Base-by-base conservation (phyloP, 2,329 filamentous ascomycete genomes). In the Laburnicola sp. region DNA sequence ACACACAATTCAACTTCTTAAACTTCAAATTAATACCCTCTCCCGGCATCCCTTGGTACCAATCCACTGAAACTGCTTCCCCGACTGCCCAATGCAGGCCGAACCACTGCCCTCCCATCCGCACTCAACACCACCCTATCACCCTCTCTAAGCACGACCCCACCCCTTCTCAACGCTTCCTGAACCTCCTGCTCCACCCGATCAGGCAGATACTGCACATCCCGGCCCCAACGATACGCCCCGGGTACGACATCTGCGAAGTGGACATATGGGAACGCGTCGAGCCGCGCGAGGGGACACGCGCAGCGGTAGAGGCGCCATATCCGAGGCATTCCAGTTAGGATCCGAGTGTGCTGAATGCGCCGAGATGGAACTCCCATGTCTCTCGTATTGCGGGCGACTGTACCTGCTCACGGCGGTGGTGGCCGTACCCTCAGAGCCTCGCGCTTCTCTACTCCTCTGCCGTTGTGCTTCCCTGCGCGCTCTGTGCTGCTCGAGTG, bases 161-260 rank as follows among this genome's bases (percentile, higher is more conserved):
- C 38, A 6, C 35, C 7, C 9, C 23, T 7, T 6, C 32, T 26
- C 21, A 44, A 9, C 3, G 28, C 37, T 7, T 22, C 40, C 21
- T 40, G 26, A 4, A 36, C 6, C 47, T 40, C 31, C n/a, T 21
- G 23, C 30, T 48, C 37, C 26, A 39, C 44, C 8, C 28, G 7
- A 9, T 41, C 45, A 4, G 36, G 30, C 23, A 40, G 22, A 26
- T 28, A 40, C 22, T 22, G 22, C 37, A 31, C 37, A 7, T 5
- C 1, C 26, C 31, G 3, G 10, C 11, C 5, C 21, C 55, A n/a
- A 47, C 4, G 28, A 49, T 45, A 2, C 48, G 35, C 0, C 52
- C 52, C 6, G 57, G 48, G 11, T 57, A 53, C 9, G n/a, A 27
- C 2, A 55, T 25, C 3, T 49, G 50, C 46, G 21, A 9, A 25